Percentiles rank a stretch among this genome's conserved stretches.
Conservation (phyloP, 2,329 filamentous ascomycete genomes). For the Fusarium metavorans region DNA sequence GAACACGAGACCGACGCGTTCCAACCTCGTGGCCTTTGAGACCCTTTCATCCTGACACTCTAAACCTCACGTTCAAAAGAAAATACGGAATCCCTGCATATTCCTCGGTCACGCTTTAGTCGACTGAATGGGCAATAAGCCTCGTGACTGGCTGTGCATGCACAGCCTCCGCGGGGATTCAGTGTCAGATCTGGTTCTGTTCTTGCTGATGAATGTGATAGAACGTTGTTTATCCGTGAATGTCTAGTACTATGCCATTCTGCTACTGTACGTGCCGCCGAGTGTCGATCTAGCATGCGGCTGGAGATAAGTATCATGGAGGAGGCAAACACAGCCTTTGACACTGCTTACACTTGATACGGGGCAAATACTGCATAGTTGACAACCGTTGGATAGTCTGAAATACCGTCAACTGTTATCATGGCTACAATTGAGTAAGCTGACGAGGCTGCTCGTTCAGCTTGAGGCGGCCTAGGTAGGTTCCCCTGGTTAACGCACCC, state of each 20-base stretch:
- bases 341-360: not conserved
- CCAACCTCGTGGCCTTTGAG: not conserved
- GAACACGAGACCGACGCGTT: not conserved
- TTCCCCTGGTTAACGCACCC: conserved; percentile 16
- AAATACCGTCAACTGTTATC: not conserved
- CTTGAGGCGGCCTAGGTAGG: not conserved
- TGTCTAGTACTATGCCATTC: not conserved
- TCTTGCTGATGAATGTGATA: conserved; percentile 2
- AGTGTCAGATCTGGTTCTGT: conserved; percentile 20
- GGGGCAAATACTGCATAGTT: too few species aligned
- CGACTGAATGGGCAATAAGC: conserved; percentile 26
- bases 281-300: not conserved
- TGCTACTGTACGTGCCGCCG: not conserved
- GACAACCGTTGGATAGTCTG: not conserved
- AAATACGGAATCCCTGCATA: conserved; percentile 22
- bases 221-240: not conserved
- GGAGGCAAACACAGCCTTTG: not conserved
- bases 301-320: not conserved
- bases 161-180: conserved; percentile 18
- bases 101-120: conserved; percentile 25
- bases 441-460: not conserved
- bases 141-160: conserved; percentile 31
- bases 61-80: conserved; percentile 17
- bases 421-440: not conserved
- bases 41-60: not conserved